Evolutionary conservation across 352 stramenopile species (phyloP), one percentile per base, ranked within the genome.

Genomic region (Phytophthora pisi): DNA sequence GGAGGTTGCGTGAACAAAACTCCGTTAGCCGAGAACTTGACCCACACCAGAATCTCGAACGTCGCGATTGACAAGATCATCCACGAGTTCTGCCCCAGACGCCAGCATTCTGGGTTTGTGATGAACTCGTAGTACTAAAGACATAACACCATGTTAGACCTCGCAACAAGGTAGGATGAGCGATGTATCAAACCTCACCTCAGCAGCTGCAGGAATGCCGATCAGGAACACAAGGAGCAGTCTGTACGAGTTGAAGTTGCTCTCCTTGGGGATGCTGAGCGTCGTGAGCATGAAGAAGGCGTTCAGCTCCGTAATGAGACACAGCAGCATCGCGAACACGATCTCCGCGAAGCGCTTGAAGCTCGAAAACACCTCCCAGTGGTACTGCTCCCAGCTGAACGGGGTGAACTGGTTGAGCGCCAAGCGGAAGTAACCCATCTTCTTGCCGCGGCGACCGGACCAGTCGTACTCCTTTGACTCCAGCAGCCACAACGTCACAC

Each of bases 221-320:
- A 93, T 78, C 50, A 96, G 70, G 62, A 93, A 93, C 62, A 96
- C 75, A 51, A 93, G 75, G 40, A 82, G 38, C 47, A 96, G 75
- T 24, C 89, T 78, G 58, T 91, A 92, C 31, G 83, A 81, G 80
- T 96, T 95, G 62, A 94, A 93, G 45, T 85, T 86, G 71, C 86
- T 93, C 59, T 95, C 87, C 62, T 96, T 95, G 8, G 89, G 89
- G 47, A 97, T 90, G 30, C 80, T 86, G 30, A 97, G 72, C 18
- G 91, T 93, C 51, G 90, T 96, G 30, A 97, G 77, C 60, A 98
- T 71, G 69, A 98, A 97, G 74, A 98, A 98, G 11, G 93, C 93
- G 74, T 98, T 98, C 26, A 98, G 74, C 73, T 98, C 93, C 2
- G 90, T 90, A 9, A 97, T 60, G 0, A 95, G 69, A 57, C 84